Evolutionary conservation across 2,329 filamentous ascomycete genomes (phyloP).

Genomic region (Hypoxylon rubiginosum): DNA sequence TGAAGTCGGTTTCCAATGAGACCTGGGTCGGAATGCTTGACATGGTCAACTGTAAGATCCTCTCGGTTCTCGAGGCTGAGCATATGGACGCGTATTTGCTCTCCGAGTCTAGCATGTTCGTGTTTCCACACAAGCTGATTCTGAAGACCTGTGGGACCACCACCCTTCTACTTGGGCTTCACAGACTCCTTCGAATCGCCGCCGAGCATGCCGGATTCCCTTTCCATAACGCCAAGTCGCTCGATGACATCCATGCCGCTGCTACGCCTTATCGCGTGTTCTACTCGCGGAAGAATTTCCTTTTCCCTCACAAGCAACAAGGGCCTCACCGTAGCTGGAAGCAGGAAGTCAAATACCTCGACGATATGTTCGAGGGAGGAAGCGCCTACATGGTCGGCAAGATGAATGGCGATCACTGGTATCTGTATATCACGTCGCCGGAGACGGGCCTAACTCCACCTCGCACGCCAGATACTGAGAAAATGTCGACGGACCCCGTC

Average conservation of each 20-base stretch:
- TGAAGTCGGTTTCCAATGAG: slow-evolving; percentile 87
- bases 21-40: slow-evolving; percentile 98
- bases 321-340: slow-evolving; percentile 98
- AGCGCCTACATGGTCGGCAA: slow-evolving; percentile 99
- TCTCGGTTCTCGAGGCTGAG: slow-evolving; percentile 93
- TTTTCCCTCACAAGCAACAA: slow-evolving; percentile 93
- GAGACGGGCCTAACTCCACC: slow-evolving; percentile 85
- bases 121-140: slow-evolving; percentile 99
- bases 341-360: slow-evolving; percentile 92
- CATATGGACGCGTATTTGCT: slow-evolving; percentile 96
- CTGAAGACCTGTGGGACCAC: slow-evolving; percentile 99
- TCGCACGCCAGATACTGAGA: slow-evolving; percentile 75
- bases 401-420: slow-evolving; percentile 99
- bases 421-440: slow-evolving; percentile 94
- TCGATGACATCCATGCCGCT: slow-evolving; percentile 77
- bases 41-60: slow-evolving; percentile 97
- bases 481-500: slow-evolving; percentile 50
- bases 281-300: slow-evolving; percentile 98
- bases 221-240: slow-evolving; percentile 76
- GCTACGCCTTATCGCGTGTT: slow-evolving; percentile 96
- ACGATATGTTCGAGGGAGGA: slow-evolving; percentile 90
- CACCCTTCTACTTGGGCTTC: slow-evolving; percentile 88
- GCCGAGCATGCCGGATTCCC: slow-evolving; percentile 90
- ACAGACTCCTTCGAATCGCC: slow-evolving; percentile 92
- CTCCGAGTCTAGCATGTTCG: slow-evolving; percentile 99